A percentile compares a stretch with the other conserved stretches of the same genome.
Evolutionary conservation across 1,284 basidiomycete genomes (phyloP).

Genomic region (Melampsora americana): DNA sequence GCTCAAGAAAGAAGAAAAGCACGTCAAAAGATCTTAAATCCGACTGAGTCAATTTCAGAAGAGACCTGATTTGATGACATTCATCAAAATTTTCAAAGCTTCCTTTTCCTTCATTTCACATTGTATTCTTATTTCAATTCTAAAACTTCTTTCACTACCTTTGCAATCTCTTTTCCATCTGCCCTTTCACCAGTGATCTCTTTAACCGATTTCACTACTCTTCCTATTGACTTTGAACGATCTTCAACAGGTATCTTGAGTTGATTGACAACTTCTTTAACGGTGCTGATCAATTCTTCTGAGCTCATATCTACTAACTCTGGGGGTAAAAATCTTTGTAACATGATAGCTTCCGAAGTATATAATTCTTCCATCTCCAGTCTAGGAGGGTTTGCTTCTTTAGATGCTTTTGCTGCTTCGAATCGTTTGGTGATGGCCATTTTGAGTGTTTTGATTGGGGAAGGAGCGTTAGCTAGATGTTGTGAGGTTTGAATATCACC

Average conservation of each 20-base stretch:
- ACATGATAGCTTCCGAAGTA: not conserved
- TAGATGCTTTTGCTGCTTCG: constrained; percentile 4
- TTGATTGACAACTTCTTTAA: not conserved
- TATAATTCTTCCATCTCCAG: not conserved
- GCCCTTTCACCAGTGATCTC: constrained; percentile 1
- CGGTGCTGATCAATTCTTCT: not conserved
- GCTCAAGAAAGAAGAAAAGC: constrained; percentile 30
- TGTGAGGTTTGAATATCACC: constrained; percentile 19
- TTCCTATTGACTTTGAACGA: not conserved
- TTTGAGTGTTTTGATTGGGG: not conserved
- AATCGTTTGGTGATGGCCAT: constrained; percentile 3
- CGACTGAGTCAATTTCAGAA: not conserved
- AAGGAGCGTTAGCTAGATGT: constrained; percentile 2
- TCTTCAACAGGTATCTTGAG: not conserved
- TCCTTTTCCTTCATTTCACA: not conserved
- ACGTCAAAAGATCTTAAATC: not conserved
- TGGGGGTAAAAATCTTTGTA: not conserved
- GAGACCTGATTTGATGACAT: not conserved
- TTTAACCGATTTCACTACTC: not conserved
- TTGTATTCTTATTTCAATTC: constrained; percentile 7
- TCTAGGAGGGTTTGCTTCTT: not conserved
- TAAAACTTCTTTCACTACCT: not conserved
- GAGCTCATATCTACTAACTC: not conserved
- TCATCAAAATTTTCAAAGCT: not conserved
- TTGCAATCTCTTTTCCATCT: constrained; percentile 11